Percentiles rank a stretch among this genome's conserved stretches.
Evolutionary conservation across 2,329 filamentous ascomycete species (phyloP).

Genomic region (Trichophyton verrucosum): DNA sequence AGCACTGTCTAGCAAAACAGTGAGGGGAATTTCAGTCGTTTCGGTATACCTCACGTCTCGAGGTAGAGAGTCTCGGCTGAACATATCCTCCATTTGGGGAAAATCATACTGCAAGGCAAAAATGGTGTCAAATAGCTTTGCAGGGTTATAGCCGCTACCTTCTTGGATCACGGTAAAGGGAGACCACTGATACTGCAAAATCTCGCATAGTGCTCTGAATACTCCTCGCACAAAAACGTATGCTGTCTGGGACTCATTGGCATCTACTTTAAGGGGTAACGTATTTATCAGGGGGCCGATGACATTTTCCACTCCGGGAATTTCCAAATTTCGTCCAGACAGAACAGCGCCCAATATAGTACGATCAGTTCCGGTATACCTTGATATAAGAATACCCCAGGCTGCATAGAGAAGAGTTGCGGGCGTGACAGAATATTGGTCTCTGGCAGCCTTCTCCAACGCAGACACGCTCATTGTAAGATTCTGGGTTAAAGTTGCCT

Average conservation of each 20-base stretch:
- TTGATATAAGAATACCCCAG: constrained; percentile 26
- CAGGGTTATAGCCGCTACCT: not conserved
- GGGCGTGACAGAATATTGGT: not conserved
- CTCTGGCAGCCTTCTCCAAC: not conserved
- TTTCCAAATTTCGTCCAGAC: constrained; percentile 23
- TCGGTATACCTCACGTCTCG: not conserved
- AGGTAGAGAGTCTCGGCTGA: not conserved
- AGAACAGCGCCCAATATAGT: constrained; percentile 27
- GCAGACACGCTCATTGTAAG: not conserved
- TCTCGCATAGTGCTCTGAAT: not conserved
- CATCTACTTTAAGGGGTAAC: not conserved
- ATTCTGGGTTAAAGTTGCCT: not conserved
- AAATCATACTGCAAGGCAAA: constrained; percentile 3
- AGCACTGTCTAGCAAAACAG: not conserved
- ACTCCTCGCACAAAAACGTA: not conserved
- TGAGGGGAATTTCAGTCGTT: not conserved
- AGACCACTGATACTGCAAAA: constrained; percentile 4
- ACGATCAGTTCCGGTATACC: constrained; percentile 22
- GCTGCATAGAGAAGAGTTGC: constrained; percentile 20
- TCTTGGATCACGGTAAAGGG: not conserved
- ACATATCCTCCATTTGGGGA: not conserved
- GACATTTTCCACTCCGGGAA: not conserved
- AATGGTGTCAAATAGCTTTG: constrained; percentile 3
- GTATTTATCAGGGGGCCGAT: not conserved
- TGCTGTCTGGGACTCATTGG: not conserved